Evolutionary conservation across 768 basidiomycete genomes (phyloP), one percentile per base, ranked within the genome.

Genomic region (Boletus reticuloceps): DNA sequence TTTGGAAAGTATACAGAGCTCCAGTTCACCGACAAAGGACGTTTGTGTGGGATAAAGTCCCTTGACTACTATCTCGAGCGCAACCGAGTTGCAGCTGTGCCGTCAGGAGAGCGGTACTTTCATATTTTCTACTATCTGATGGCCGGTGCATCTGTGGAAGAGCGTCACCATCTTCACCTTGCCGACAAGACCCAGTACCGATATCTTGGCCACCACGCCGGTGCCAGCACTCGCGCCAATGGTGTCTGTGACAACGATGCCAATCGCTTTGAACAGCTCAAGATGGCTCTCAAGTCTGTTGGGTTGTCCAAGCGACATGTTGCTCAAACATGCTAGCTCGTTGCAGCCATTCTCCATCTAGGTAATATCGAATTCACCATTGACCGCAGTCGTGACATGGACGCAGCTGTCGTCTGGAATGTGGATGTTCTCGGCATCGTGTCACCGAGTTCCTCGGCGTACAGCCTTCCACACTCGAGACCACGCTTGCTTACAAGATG

Each of bases 1-100:
- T 97, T 96, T 68, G 97, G 96, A 53, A 94, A 96, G 70, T 99
- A 99, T 71, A 97, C 94, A 43, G 97, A 99, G 67, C 81, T 99
- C 1, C 97, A 98, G 72, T 98, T 98, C 75, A 91, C 83, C 50
- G 94, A 98, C 34, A 87, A 90, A 20, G 95, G 95, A 8, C 82
- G 94, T 5, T 74, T 98, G 0, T 85, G 79, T 44, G 97, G 97
- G 58, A 77, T 93, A 68, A 98, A 98, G 72, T 95, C 94, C 0
- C 85, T 98, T 59, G 94, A 98, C 68, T 98, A 99, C 74, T 96
- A 96, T 73, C 82, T 99, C 50, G 94, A 98, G 70, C 79, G 91
- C 51, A 91, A 87, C 62, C 85, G 94, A 11, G 93, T 98, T 17
- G 82, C 92, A 7, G 84, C 85, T 20, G 83, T 90, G 1, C 90